Conservation (phyloP, 2,329 filamentous ascomycete species). For the Colletotrichum costaricense region DNA sequence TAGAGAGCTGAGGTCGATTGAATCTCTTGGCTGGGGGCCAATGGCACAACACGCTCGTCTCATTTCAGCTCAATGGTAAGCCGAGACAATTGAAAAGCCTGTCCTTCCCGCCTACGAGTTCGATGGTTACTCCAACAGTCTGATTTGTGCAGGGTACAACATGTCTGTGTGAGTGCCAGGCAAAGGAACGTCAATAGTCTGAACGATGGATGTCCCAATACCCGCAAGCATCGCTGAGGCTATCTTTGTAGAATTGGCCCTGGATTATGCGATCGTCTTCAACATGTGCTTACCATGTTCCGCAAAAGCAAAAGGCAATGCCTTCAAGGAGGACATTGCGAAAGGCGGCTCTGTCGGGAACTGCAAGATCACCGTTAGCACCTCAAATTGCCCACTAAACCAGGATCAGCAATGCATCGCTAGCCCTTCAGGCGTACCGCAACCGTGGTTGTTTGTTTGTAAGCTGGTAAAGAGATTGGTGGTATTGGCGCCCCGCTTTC, state of each 20-base stretch:
- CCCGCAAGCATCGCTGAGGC: not conserved
- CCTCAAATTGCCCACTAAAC: not conserved
- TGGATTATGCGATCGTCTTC: not conserved
- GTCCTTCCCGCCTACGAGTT: conserved; percentile 4
- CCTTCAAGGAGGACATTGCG: not conserved
- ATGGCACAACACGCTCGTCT: not conserved
- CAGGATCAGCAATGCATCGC: not conserved
- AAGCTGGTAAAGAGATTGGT: not conserved
- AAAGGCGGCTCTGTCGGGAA: not conserved
- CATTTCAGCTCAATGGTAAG: conserved; percentile 3
- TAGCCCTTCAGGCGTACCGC: not conserved
- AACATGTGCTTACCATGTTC: not conserved
- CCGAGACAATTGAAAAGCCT: not conserved
- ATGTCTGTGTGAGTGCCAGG: not conserved
- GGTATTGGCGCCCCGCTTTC: conserved; percentile 18
- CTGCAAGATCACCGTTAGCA: not conserved
- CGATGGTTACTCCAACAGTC: not conserved
- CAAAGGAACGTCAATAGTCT: not conserved
- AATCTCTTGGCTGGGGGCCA: conserved; percentile 5
- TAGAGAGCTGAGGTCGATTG: conserved; percentile 5
- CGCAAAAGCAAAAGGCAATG: not conserved
- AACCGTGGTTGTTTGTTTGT: not conserved
- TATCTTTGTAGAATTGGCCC: not conserved
- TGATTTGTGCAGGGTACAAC: not conserved
- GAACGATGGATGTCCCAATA: not conserved